Percentiles rank a stretch among this genome's conserved stretches.
These are phyloP conservation scores for Calocera cornea DNA, from an alignment of 768 basidiomycete genomes.

Conservation along the genomic window DNA sequence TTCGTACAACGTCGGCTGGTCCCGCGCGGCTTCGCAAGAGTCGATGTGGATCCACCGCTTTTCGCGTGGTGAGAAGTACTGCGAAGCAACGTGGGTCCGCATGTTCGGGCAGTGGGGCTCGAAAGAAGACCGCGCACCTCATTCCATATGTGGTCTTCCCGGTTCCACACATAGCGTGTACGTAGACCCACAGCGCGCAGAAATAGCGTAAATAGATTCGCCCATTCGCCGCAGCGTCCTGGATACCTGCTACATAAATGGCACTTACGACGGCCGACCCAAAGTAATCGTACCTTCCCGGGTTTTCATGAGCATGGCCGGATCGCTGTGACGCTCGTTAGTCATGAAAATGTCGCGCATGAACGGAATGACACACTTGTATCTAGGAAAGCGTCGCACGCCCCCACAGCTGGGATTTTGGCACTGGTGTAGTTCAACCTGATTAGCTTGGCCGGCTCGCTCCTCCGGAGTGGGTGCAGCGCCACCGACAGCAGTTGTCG, in stretches of 20 bases:
- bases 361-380: constrained; percentile 19
- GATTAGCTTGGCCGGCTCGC: constrained; percentile 22
- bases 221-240: constrained; percentile 26
- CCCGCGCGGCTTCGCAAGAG: constrained; percentile 27
- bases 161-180: constrained; percentile 25
- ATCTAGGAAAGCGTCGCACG: constrained; percentile 24
- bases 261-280: neutral
- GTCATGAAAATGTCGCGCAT: neutral
- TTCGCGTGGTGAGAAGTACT: constrained; percentile 18
- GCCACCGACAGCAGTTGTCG: constrained; percentile 14
- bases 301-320: constrained; percentile 20
- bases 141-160: constrained; percentile 33
- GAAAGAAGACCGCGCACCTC: constrained; percentile 18
- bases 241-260: neutral
- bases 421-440: constrained; percentile 29
- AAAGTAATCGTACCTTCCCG: constrained; percentile 18
- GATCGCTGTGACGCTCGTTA: constrained; percentile 16
- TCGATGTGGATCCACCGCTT: constrained; percentile 32
- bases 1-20: constrained; percentile 28
- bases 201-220: constrained; percentile 30
- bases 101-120: neutral
- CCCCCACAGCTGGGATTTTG: constrained; percentile 15
- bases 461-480: constrained; percentile 20
- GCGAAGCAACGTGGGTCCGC: neutral
- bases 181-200: constrained; percentile 24